A percentile compares a stretch with the other conserved stretches of the same genome.
Evolutionary conservation across 441 rosid genomes (phyloP).

Genomic region (Monsonia emarginata): DNA sequence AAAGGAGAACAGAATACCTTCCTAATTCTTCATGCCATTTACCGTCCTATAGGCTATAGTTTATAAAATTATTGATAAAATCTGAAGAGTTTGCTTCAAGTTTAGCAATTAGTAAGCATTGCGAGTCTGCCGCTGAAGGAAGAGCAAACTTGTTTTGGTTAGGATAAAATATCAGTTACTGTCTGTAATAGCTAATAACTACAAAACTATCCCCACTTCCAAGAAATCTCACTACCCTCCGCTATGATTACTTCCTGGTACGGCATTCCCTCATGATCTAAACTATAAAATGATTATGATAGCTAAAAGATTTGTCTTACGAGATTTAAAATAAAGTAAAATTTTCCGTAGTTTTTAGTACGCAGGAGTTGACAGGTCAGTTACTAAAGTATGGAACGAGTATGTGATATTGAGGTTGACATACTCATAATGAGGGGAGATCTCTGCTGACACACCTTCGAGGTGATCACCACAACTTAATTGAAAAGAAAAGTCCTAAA

Average conservation of each 20-base stretch:
- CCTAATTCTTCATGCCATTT: constrained; percentile 7
- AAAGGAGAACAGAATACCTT: neutral
- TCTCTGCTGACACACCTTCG: neutral
- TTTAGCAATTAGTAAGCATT: neutral
- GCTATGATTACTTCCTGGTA: neutral
- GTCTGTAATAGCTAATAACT: neutral
- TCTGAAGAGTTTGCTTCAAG: neutral
- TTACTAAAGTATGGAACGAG: neutral
- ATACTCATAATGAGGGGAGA: too few relatives aligned
- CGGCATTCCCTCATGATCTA: neutral
- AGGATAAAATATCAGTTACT: neutral
- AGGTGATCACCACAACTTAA: neutral
- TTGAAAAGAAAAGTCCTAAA: neutral
- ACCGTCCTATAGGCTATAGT: too few relatives aligned
- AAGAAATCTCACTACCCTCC: neutral
- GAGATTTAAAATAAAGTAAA: neutral
- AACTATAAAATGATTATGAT: too few relatives aligned
- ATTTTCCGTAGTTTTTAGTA: too few relatives aligned
- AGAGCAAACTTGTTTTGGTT: neutral
- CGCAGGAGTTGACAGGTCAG: neutral
- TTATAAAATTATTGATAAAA: neutral
- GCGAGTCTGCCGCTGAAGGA: neutral
- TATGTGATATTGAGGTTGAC: neutral
- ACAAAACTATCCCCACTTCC: neutral
- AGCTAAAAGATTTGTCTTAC: neutral